phyloP scores from a whole-genome alignment of 2,329 filamentous ascomycete species.

The Hirsutella minnesotensis region DNA sequence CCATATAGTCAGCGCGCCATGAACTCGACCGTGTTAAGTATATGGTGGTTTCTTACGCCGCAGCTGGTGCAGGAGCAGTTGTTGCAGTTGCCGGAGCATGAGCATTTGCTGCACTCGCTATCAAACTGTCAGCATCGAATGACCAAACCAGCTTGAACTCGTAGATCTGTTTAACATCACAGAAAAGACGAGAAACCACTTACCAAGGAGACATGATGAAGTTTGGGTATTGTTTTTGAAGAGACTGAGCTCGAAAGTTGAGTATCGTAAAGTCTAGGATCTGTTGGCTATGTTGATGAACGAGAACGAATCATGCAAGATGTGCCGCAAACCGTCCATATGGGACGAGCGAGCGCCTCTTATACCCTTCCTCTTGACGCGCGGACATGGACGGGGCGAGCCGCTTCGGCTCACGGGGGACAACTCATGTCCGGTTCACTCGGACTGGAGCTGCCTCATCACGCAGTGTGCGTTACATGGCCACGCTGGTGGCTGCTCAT shows the following conservation, averaged over 20 bases:
- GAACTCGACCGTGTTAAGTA: constrained; percentile 8
- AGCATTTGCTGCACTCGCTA: constrained; percentile 11
- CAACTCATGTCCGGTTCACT: too few relatives aligned
- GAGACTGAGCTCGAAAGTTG: neutral
- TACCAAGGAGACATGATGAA: neutral
- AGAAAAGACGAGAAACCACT: neutral
- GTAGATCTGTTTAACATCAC: too few relatives aligned
- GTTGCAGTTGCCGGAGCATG: constrained; percentile 11
- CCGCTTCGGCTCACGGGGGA: too few relatives aligned
- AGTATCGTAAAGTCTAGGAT: neutral
- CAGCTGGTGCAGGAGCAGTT: constrained; percentile 12
- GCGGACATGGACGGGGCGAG: too few relatives aligned
- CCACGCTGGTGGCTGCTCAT: too few relatives aligned
- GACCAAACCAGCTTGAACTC: neutral
- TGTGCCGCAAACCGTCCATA: too few relatives aligned
- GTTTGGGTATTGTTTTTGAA: neutral
- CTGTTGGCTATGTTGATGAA: too few relatives aligned
- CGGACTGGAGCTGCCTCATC: neutral
- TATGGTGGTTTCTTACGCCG: constrained; percentile 14
- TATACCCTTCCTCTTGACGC: too few relatives aligned
- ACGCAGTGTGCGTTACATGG: too few relatives aligned
- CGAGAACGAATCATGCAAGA: too few relatives aligned
- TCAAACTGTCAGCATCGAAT: neutral
- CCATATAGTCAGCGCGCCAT: too few relatives aligned
- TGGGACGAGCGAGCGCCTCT: too few relatives aligned